Evolutionary conservation across 2,329 filamentous ascomycete genomes (phyloP), one percentile per base, ranked within the genome.

Genomic region (Apiospora koreana): DNA sequence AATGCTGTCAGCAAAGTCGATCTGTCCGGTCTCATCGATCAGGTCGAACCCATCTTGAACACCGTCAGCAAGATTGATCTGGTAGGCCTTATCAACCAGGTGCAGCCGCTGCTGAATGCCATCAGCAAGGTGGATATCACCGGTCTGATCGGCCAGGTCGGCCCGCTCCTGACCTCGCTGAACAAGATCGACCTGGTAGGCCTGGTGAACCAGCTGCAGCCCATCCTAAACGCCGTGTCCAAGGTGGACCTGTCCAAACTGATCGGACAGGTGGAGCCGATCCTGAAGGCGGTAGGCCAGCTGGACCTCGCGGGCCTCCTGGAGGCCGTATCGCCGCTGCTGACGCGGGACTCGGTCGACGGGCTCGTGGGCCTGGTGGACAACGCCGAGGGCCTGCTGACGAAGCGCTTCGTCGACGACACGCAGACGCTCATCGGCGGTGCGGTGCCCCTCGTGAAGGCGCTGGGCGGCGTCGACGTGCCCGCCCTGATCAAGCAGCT

Each of bases 1-100:
- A 73, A 71, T 2, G 77, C 81, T 1, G 69, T 84, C n/a, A 79
- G 80, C 70, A 77, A 81, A 71, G 79, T 84, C 68, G 81, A 84
- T 70, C 74, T 83, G 14, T 70, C 78, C 10, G 43, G 43, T 14
- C 41, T 67, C 25, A 45, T 67, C 25, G 66, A 38, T 3, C 65
- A 68, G 45, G 45, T 68, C 21, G 42, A 48, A 35, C 66, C 66
- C 2, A 28, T 68, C 25, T 69, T 74, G 21, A 62, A 77, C 66
- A 71, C 69, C 65, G 65, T 81, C 4, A 71, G 72, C 62, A 74
- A 78, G 65, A 73, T 81, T n/a, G 79, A 81, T 46, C 75, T 82
- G 0, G 74, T 76, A 68, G 79, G 78, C 23, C 77, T 80, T 65
- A 71, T 80, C 23, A 79, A 82, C 41, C 74, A 79, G 31, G 69